Evolutionary conservation across 805 yeast genomes (phyloP).

Genomic region (Geotrichum ghanense): DNA sequence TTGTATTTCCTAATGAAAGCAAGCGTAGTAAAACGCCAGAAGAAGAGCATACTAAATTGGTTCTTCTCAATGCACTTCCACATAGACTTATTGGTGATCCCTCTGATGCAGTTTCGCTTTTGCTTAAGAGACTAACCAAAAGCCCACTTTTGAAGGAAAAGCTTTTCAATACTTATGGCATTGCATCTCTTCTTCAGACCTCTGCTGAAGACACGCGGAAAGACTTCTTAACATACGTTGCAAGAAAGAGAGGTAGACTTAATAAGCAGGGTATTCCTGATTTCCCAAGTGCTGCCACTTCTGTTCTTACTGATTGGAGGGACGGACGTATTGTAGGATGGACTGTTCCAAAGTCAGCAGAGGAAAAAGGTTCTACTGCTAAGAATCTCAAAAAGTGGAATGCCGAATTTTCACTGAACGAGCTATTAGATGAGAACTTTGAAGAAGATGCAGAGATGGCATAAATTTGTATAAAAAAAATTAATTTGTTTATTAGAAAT

Average conservation of each 20-base stretch:
- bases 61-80: slow-evolving; percentile 80
- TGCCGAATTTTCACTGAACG: slow-evolving; percentile 22
- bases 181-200: slow-evolving; percentile 69
- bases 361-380: slow-evolving; percentile 22
- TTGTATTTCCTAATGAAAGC: slow-evolving; percentile 62
- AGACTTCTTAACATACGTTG: slow-evolving; percentile 81
- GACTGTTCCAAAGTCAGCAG: slow-evolving; percentile 57
- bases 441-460: background rate
- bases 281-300: slow-evolving; percentile 68
- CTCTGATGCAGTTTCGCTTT: slow-evolving; percentile 61
- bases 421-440: background rate
- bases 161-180: slow-evolving; percentile 57
- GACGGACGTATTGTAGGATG: slow-evolving; percentile 91
- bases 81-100: slow-evolving; percentile 80
- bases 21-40: slow-evolving; percentile 26
- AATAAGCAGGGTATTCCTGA: slow-evolving; percentile 92
- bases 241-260: slow-evolving; percentile 84
- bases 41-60: slow-evolving; percentile 79
- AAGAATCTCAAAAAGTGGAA: slow-evolving; percentile 43
- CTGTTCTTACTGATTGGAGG: slow-evolving; percentile 89
- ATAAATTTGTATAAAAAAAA: background rate
- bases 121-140: slow-evolving; percentile 66
- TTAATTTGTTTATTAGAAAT: too few relatives aligned
- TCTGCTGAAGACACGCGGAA: slow-evolving; percentile 70
- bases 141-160: slow-evolving; percentile 53